A percentile compares a stretch with the other conserved stretches of the same genome.
These are phyloP conservation scores for Galerina marginata DNA, from an alignment of 768 basidiomycete species.

Conservation along the genomic window DNA sequence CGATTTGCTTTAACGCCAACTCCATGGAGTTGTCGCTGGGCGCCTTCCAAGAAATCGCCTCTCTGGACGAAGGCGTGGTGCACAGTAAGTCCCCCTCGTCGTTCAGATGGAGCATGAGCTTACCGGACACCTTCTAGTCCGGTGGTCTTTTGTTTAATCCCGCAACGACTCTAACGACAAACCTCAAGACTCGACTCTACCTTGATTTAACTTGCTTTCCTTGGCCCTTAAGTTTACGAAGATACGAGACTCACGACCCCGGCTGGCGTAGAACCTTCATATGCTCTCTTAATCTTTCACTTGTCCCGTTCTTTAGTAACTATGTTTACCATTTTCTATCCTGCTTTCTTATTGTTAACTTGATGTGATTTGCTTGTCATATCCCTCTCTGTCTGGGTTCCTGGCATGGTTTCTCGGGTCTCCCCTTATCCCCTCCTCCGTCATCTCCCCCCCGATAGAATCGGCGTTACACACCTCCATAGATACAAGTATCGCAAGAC, in stretches of 20 bases:
- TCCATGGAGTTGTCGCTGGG: slow-evolving; percentile 75
- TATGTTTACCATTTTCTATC: slow-evolving; percentile 13
- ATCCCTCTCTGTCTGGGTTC: slow-evolving; percentile 3
- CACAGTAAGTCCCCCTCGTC: slow-evolving; percentile 48
- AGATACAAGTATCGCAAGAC: slow-evolving; percentile 20
- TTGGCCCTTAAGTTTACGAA: slow-evolving; percentile 30
- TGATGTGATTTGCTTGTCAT: slow-evolving; percentile 24
- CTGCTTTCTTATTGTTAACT: slow-evolving; percentile 26
- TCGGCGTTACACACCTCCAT: slow-evolving; percentile 16
- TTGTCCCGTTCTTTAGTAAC: slow-evolving; percentile 18
- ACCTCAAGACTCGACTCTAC: slow-evolving; percentile 17
- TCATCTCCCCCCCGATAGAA: slow-evolving; percentile 15
- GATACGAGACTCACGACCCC: slow-evolving; percentile 48
- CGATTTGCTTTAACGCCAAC: slow-evolving; percentile 67
- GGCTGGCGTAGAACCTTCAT: slow-evolving; percentile 43
- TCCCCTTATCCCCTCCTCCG: background rate
- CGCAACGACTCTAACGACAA: slow-evolving; percentile 12
- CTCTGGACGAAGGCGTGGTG: slow-evolving; percentile 55
- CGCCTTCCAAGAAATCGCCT: slow-evolving; percentile 68
- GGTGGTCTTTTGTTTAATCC: slow-evolving; percentile 42
- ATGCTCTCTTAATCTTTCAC: slow-evolving; percentile 22
- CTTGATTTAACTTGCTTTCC: slow-evolving; percentile 46
- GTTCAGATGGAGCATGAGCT: slow-evolving; percentile 6
- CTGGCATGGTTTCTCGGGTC: slow-evolving; percentile 18
- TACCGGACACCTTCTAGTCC: slow-evolving; percentile 32